Evolutionary conservation across 2,329 filamentous ascomycete species (phyloP).

Genomic region (Celoporthe dispersa): DNA sequence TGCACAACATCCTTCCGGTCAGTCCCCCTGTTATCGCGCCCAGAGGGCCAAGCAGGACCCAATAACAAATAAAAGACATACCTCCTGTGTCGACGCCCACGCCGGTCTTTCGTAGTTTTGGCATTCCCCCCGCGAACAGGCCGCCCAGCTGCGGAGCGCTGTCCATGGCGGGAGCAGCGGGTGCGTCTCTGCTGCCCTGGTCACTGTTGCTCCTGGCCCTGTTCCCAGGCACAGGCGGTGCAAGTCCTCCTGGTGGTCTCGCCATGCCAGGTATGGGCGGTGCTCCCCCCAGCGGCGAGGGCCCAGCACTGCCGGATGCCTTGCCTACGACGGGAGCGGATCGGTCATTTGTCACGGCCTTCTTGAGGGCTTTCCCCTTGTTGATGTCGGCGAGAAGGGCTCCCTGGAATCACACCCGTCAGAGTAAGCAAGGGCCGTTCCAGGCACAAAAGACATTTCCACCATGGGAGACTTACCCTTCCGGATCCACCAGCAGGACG

Average conservation of each 20-base stretch:
- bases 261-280: conserved; percentile 76
- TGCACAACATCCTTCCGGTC: conserved; percentile 35
- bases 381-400: conserved; percentile 86
- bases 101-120: conserved; percentile 86
- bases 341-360: conserved; percentile 88
- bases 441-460: neutral
- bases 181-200: conserved; percentile 53
- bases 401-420: conserved; percentile 58
- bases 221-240: conserved; percentile 72
- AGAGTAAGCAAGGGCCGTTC: conserved; percentile 26
- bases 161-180: conserved; percentile 50
- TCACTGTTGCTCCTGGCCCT: conserved; percentile 86
- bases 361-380: conserved; percentile 81
- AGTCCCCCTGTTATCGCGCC: conserved; percentile 25
- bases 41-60: neutral
- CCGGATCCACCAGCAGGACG: conserved; percentile 59
- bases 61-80: conserved; percentile 37
- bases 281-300: conserved; percentile 71
- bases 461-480: conserved; percentile 59
- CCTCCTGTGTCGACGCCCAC: conserved; percentile 78
- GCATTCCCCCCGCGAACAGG: conserved; percentile 92
- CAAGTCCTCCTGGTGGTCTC: conserved; percentile 65
- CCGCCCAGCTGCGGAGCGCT: conserved; percentile 82
- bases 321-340: conserved; percentile 76
- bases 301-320: conserved; percentile 58